Base-by-base conservation (phyloP, 2,329 filamentous ascomycete species). In the Didymosphaeria variabile region DNA sequence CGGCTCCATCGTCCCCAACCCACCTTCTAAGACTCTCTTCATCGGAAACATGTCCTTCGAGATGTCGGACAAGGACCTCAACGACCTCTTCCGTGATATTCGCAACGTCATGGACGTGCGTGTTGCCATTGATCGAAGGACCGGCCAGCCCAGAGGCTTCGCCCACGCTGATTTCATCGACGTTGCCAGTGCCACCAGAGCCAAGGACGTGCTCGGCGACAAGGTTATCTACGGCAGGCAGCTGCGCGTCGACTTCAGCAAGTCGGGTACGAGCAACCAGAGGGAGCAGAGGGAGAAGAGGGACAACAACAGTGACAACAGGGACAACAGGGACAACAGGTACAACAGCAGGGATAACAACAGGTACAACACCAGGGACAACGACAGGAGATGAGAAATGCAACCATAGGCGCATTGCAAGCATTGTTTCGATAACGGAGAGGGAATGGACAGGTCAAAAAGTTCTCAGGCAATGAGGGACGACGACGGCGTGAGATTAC, bases 21-120 rank as follows among this genome's bases (percentile, higher is more conserved):
- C 80, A 44, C 88, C 89, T 3, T 85, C 86, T 55, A 87, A 85
- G 72, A 91, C 89, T 1, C 81, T 97, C 36, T 97, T 91, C 82
- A 87, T 97, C 68, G 92, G 93, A 67, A 95, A 95, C 82, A 88
- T 97, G 79, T 89, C 91, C 12, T 95, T 91, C 74, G 91, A 96
- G 80, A 90, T 94, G 82, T 91, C 90, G 9, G 93, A 97, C 73
- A 86, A 87, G 57, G 93, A 97, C 72, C 83, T 97, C 57, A 93
- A 94, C 79, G 84, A 88, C 56, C 79, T 96, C 29, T 94, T 97
- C 85, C 82, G 85, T 60, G 85, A 87, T 26, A 83, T 96, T 61
- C 81, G 85, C 53, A 90, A 91, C 75, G 85, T 94, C 51, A 80
- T 85, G 57, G 91, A 94, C 71, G 88, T 97, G 51, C 88, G 93